Percentiles rank a stretch among this genome's conserved stretches.
phyloP scores from a whole-genome alignment of 1,284 basidiomycete species.

The Ganoderma lucidum region DNA sequence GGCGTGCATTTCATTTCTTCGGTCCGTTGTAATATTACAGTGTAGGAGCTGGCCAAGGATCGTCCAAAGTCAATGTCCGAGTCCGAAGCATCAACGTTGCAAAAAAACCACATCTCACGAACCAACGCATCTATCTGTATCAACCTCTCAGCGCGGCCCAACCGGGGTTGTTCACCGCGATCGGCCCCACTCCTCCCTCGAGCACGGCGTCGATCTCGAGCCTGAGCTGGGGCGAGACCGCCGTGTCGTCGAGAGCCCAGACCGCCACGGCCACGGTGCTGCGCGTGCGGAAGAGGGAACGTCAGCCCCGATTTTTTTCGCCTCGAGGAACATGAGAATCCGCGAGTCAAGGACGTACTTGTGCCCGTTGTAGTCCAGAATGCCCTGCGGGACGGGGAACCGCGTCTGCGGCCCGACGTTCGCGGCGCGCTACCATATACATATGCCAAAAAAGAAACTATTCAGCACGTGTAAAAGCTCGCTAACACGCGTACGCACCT shows the following conservation, averaged over 20 bases:
- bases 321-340: too few species aligned
- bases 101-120: too few species aligned
- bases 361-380: constrained; percentile 74
- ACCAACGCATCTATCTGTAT: not conserved
- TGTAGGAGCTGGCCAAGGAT: too few species aligned
- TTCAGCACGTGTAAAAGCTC: constrained; percentile 23
- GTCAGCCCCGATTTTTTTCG: not conserved
- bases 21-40: too few species aligned
- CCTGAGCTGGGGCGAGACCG: constrained; percentile 58
- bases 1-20: not conserved
- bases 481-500: constrained; percentile 58
- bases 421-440: constrained; percentile 41
- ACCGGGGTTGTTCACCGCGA: constrained; percentile 64
- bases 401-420: constrained; percentile 68
- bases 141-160: constrained; percentile 47
- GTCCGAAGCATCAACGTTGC: not conserved
- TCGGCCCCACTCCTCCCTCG: constrained; percentile 69
- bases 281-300: not conserved
- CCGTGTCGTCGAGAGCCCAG: constrained; percentile 66
- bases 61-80: not conserved
- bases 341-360: not conserved
- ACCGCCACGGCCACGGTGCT: constrained; percentile 78
- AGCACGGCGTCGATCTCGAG: constrained; percentile 64
- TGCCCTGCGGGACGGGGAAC: constrained; percentile 82
- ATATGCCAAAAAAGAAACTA: too few species aligned